phyloP scores from a whole-genome alignment of 164 flowering plant genomes.

The Nelumbo lutea region DNA sequence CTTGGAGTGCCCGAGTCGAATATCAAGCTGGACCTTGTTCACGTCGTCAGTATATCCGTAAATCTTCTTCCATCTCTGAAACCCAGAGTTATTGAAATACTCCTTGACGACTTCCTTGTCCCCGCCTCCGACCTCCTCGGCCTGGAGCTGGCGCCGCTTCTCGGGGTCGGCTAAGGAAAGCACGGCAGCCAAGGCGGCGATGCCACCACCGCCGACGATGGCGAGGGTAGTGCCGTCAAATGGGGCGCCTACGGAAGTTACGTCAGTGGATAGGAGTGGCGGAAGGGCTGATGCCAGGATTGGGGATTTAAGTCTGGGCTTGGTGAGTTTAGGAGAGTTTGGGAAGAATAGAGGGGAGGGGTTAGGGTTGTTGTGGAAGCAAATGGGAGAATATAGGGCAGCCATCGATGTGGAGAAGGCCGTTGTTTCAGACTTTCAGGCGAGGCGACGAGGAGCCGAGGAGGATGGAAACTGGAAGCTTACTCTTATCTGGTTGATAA shows the following conservation, averaged over 20 bases:
- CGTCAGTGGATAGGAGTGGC: conserved; percentile 30
- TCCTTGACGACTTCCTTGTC: conserved; percentile 95
- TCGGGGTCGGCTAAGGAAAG: conserved; percentile 85
- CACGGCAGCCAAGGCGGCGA: conserved; percentile 75
- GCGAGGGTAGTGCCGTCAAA: conserved; percentile 60
- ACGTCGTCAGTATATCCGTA: conserved; percentile 96
- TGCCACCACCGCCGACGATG: conserved; percentile 66
- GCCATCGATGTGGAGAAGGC: conserved; percentile 16
- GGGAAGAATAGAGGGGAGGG: conserved; percentile 8
- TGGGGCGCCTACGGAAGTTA: conserved; percentile 27
- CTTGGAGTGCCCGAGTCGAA: conserved; percentile 85
- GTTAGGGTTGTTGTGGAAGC: conserved; percentile 15
- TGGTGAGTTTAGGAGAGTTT: conserved; percentile 7
- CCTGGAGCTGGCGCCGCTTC: conserved; percentile 72
- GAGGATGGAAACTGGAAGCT: too few species aligned
- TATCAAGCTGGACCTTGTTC: conserved; percentile 80
- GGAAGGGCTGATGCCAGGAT: conserved; percentile 29
- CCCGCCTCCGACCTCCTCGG: conserved; percentile 93
- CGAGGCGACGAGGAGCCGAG: not conserved
- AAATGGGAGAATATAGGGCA: conserved; percentile 18
- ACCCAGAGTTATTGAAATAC: conserved; percentile 86
- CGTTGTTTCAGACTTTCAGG: conserved; percentile 16
- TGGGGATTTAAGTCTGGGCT: conserved; percentile 14
- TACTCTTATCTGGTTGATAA: too few species aligned
- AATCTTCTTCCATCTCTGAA: conserved; percentile 90